phyloP scores from a whole-genome alignment of 345 rosid genomes.

The Punica granatum region DNA sequence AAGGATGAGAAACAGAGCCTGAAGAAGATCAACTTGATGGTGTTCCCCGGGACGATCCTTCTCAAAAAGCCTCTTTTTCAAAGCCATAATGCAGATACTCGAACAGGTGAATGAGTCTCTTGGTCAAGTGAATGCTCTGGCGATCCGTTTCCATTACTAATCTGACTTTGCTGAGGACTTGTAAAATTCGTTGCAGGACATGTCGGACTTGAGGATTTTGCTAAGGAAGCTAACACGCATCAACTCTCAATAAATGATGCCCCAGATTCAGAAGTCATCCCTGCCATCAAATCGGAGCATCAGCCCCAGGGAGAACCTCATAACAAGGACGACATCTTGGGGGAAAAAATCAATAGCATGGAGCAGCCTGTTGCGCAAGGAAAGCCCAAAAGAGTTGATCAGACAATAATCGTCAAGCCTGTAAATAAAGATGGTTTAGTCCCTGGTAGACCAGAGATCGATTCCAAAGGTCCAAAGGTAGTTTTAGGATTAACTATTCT shows the following conservation, averaged over 20 bases:
- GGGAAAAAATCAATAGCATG: background rate
- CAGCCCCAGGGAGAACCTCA: background rate
- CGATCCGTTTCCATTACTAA: background rate
- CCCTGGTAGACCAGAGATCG: background rate
- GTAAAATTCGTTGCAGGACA: background rate
- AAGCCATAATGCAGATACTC: constrained; percentile 16
- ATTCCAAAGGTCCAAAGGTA: background rate
- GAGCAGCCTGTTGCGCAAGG: background rate
- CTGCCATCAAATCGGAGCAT: background rate
- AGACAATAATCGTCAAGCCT: constrained; percentile 1
- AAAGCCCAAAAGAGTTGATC: background rate
- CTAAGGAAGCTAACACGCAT: background rate
- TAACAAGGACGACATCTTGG: background rate
- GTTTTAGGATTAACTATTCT: constrained; percentile 10
- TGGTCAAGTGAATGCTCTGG: background rate
- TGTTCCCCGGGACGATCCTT: constrained; percentile 71
- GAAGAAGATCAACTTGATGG: constrained; percentile 66
- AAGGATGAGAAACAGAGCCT: constrained; percentile 49
- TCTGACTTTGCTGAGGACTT: background rate
- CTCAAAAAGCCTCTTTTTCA: constrained; percentile 50
- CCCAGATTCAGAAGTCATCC: background rate
- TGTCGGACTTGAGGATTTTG: background rate
- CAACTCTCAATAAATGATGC: background rate
- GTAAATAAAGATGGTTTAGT: background rate
- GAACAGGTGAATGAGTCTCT: constrained; percentile 26